These are phyloP conservation scores for Cutaneotrichosporon sp. DNA, from an alignment of 1,284 basidiomycete genomes.

Conservation along the genomic window DNA sequence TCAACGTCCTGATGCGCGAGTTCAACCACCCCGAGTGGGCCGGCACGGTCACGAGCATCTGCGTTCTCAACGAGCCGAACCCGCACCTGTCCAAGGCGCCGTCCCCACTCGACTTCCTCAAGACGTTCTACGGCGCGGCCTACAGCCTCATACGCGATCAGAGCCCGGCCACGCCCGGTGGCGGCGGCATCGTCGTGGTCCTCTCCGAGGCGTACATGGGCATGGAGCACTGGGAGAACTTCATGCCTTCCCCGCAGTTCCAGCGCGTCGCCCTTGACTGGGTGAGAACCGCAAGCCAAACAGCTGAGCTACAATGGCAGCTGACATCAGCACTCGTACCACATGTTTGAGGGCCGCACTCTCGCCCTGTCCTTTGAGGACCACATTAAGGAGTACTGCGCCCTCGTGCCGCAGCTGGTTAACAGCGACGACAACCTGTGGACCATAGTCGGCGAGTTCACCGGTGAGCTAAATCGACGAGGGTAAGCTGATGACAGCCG, in stretches of 20 bases:
- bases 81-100: slow-evolving; percentile 5
- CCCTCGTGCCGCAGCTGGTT: background rate
- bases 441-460: slow-evolving; percentile 84
- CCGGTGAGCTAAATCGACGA: slow-evolving; percentile 53
- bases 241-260: slow-evolving; percentile 58
- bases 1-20: slow-evolving; percentile 61
- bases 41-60: slow-evolving; percentile 48
- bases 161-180: background rate
- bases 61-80: slow-evolving; percentile 17
- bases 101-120: slow-evolving; percentile 38
- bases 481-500: background rate
- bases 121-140: slow-evolving; percentile 54
- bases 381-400: slow-evolving; percentile 26
- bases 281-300: background rate
- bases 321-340: slow-evolving; percentile 2
- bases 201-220: slow-evolving; percentile 78
- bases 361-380: slow-evolving; percentile 39
- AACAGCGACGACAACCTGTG: slow-evolving; percentile 59
- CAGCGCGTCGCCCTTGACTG: slow-evolving; percentile 35
- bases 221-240: slow-evolving; percentile 72
- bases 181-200: slow-evolving; percentile 10
- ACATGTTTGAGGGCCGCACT: slow-evolving; percentile 39
- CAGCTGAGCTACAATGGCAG: background rate
- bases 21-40: slow-evolving; percentile 42
- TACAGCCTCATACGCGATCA: slow-evolving; percentile 14